Conservation (phyloP, 164 flowering plant species). For the Magnolia kwangsiensis region DNA sequence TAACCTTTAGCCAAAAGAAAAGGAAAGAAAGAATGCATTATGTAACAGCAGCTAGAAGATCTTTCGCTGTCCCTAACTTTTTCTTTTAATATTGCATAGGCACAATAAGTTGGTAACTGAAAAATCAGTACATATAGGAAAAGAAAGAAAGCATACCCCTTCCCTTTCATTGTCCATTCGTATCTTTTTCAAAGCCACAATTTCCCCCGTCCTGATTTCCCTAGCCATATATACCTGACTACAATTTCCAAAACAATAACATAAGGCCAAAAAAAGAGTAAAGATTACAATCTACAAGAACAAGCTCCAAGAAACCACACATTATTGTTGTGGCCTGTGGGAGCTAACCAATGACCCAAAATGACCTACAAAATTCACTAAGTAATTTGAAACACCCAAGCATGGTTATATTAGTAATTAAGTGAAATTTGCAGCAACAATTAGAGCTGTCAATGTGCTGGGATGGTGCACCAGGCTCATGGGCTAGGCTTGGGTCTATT, state of each 20-base stretch:
- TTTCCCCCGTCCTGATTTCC: constrained; percentile 81
- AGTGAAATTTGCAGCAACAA: too few relatives aligned
- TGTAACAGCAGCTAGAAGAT: not conserved
- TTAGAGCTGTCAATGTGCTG: too few relatives aligned
- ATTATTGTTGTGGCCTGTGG: not conserved
- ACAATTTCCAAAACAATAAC: constrained; percentile 17
- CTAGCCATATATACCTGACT: constrained; percentile 97
- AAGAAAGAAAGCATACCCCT: constrained; percentile 50
- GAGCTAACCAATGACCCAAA: not conserved
- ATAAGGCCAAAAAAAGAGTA: too few relatives aligned
- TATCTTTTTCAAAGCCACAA: constrained; percentile 93
- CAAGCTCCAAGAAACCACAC: not conserved
- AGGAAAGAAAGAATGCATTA: not conserved
- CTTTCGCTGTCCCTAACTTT: not conserved
- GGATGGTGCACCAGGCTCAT: too few relatives aligned
- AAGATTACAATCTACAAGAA: not conserved
- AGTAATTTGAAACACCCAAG: too few relatives aligned
- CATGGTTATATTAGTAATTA: too few relatives aligned
- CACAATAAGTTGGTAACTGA: not conserved
- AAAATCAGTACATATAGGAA: not conserved
- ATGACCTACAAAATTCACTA: not conserved
- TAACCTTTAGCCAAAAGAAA: not conserved
- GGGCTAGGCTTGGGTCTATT: too few relatives aligned
- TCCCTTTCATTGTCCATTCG: constrained; percentile 97
- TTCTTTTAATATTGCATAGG: not conserved